phyloP scores from a whole-genome alignment of 2,329 filamentous ascomycete genomes.

The Fusarium sp. region DNA sequence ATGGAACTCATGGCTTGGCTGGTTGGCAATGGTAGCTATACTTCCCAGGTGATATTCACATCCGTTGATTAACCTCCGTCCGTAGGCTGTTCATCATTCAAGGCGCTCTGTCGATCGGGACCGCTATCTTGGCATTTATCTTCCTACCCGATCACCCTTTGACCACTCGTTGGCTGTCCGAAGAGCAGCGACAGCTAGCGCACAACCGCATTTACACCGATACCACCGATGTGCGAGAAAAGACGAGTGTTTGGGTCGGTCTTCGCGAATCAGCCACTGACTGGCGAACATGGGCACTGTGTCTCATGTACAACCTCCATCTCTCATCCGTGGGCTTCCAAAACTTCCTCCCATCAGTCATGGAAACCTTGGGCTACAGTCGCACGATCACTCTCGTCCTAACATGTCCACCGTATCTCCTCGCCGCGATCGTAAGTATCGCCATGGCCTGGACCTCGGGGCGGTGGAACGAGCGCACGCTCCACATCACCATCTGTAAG shows the following conservation, averaged over 20 bases:
- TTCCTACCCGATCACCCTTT: slow-evolving; percentile 53
- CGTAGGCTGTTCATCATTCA: slow-evolving; percentile 47
- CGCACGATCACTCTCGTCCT: slow-evolving; percentile 60
- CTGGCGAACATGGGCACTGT: slow-evolving; percentile 45
- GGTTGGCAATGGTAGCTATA: slow-evolving; percentile 46
- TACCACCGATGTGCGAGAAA: slow-evolving; percentile 46
- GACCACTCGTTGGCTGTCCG: slow-evolving; percentile 51
- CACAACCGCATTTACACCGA: slow-evolving; percentile 52
- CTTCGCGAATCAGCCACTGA: slow-evolving; percentile 42
- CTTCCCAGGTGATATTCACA: fast-evolving
- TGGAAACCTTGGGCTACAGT: slow-evolving; percentile 58
- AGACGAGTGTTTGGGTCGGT: slow-evolving; percentile 51
- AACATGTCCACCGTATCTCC: slow-evolving; percentile 61
- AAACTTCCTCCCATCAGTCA: slow-evolving; percentile 50
- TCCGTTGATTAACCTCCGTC: neutral
- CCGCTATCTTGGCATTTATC: slow-evolving; percentile 47
- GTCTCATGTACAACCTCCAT: slow-evolving; percentile 45
- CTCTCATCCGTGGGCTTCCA: slow-evolving; percentile 45
- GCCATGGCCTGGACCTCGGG: slow-evolving; percentile 51
- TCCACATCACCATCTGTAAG: slow-evolving; percentile 46
- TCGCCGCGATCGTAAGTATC: slow-evolving; percentile 50
- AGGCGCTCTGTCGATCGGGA: slow-evolving; percentile 43
- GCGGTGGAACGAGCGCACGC: slow-evolving; percentile 53
- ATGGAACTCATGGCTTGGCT: slow-evolving; percentile 39
- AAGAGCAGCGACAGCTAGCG: slow-evolving; percentile 55